Base-by-base conservation (phyloP, 495 filamentous ascomycete species). In the Penicillium cosmopolitanum region DNA sequence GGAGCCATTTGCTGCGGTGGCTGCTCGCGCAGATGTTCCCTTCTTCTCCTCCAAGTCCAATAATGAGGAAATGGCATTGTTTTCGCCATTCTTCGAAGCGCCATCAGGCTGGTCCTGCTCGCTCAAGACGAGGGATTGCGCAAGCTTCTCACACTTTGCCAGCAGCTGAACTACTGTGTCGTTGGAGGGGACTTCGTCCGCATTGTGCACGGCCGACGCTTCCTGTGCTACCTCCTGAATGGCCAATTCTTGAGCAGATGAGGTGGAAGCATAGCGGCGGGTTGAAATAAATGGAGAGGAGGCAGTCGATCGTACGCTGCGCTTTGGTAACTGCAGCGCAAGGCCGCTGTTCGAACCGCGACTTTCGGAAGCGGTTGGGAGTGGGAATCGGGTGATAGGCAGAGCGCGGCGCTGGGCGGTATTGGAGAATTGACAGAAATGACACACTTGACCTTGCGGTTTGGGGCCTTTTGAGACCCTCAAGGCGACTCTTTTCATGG, bases 1-100 rank as follows among this genome's bases (percentile, higher is more conserved):
- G 31, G 55, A 47, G 21, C 60, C 40, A 36, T 67, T 64, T 18
- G 56, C 46, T 44, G 43, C 43, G 13, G n/a, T 1, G 28, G 36
- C 25, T 50, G n/a, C 61, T 47, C 23, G 63, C 38, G 50, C 55
- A 19, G 16, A 35, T 10, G 23, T 19, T 25, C 50, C 57, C 34
- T 57, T 67, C 60, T 77, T 73, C 60, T 85, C 83, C 34, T 84
- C 79, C 11, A 87, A 76, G 19, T 77, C 72, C 8, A 86, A 68
- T 18, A 86, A 56, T 25, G 77, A 81, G 5, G 81, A 81, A 44
- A 81, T 78, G 34, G 82, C 78, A 57, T 66, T 77, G 25, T 60
- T 66, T 42, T 74, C 69, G 12, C 61, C 56, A 16, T 56, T 66
- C 3, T 57, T 23, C 7, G 66, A 47, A 1, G 65, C 56, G 0